Evolutionary conservation across 179 eudicot genomes (phyloP), one percentile per base, ranked within the genome.

Genomic region (Silene noctiflora): DNA sequence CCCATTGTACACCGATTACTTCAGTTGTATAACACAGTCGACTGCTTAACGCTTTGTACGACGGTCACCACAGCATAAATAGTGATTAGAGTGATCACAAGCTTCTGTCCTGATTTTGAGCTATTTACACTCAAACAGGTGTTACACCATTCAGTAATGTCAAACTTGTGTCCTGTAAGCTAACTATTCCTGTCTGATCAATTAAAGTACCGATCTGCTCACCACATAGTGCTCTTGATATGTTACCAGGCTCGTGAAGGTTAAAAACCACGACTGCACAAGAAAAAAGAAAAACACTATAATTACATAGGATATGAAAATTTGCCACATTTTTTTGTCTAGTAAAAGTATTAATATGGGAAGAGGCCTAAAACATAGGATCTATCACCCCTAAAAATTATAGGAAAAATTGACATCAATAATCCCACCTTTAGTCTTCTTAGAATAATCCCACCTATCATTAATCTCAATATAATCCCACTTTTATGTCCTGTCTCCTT

Each of bases 171-270:
- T 66, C 48, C 51, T 75, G 58, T 61, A 16, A 93, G 86, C 86
- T 83, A 20, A 88, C 81, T 65, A 71, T 77, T 75, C 97, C 97
- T 3, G 89, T 86, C 81, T 87, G 96, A 83, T 94, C 98, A 67
- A 94, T 87, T 74, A 92, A 80, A 20, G 90, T 92, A 46, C 98
- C 98, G 46, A 94, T 90, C 81, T 87, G 89, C 81, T 94, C 97
- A 56, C 98, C 98, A 65, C 93, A 89, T 48, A 94, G 81, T 55
- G 98, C 98, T 81, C 91, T 88, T 61, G 98, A 92, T 79, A 94
- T 90, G 86, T 92, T 92, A 63, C 96, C 93, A 13, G 96, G 91
- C 84, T 92, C 93, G 11, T 88, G 94, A 80, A 94, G 90, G 81
- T 94, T 92, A 81, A 94, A 94, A 48, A 94, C 77, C 75, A 88